Percentiles rank a stretch among this genome's conserved stretches.
Conservation (phyloP, 2,329 filamentous ascomycete species). For the Capronia coronata region DNA sequence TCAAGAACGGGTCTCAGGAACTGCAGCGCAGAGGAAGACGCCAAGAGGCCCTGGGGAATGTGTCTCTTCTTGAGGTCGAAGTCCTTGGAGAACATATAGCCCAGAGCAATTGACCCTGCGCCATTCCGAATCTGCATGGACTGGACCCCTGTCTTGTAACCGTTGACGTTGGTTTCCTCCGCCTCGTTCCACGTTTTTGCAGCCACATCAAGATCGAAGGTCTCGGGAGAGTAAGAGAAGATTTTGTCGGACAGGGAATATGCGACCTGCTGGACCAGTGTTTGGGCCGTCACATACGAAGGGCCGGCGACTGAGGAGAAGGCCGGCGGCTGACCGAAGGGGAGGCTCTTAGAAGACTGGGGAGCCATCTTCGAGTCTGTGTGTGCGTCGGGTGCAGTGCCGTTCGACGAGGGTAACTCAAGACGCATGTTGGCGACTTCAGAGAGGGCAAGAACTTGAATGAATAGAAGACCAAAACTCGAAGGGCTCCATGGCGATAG, state of each 20-base stretch:
- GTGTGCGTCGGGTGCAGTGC: slow-evolving; percentile 26
- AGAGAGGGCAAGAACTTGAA: slow-evolving; percentile 1
- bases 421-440: slow-evolving; percentile 31
- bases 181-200: slow-evolving; percentile 68
- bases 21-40: slow-evolving; percentile 73
- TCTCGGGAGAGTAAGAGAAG: slow-evolving; percentile 91
- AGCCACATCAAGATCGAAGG: slow-evolving; percentile 82
- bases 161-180: slow-evolving; percentile 71
- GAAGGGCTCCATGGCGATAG: slow-evolving; percentile 1
- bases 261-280: slow-evolving; percentile 89
- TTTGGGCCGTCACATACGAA: slow-evolving; percentile 87
- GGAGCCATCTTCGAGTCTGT: slow-evolving; percentile 26
- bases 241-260: slow-evolving; percentile 95
- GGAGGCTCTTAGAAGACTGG: slow-evolving; percentile 33
- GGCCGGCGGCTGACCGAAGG: slow-evolving; percentile 48
- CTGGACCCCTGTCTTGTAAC: slow-evolving; percentile 69
- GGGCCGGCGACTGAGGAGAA: slow-evolving; percentile 66
- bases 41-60: slow-evolving; percentile 84
- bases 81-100: slow-evolving; percentile 96
- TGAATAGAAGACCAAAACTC: slow-evolving; percentile 10
- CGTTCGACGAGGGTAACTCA: slow-evolving; percentile 31
- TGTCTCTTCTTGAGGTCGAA: slow-evolving; percentile 87
- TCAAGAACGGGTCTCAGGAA: slow-evolving; percentile 79
- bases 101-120: slow-evolving; percentile 83
- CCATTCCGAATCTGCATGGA: slow-evolving; percentile 81